Evolutionary conservation across 2,329 filamentous ascomycete species (phyloP).

Genomic region (Fusarium dlaminii): DNA sequence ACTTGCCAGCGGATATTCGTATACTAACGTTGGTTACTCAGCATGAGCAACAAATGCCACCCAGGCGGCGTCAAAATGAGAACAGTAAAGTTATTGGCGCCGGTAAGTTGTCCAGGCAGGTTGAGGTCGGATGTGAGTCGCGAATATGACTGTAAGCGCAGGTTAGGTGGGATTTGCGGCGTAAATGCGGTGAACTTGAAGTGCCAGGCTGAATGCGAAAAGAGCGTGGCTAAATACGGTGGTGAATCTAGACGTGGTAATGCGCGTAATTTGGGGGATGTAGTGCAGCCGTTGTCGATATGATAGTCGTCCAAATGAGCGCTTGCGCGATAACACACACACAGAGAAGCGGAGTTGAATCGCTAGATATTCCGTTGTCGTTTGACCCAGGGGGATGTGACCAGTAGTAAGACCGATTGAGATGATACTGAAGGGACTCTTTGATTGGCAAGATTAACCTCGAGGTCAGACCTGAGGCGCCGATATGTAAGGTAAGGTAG

Average conservation of each 20-base stretch:
- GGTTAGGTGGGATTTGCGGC: constrained; percentile 23
- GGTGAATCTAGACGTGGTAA: constrained; percentile 13
- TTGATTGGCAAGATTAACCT: constrained; percentile 20
- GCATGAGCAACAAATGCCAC: constrained; percentile 1
- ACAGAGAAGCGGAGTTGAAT: constrained; percentile 19
- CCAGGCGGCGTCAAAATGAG: not conserved
- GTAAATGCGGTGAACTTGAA: constrained; percentile 27
- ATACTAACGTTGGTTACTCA: constrained; percentile 6
- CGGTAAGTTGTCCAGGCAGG: not conserved
- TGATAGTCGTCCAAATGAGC: not conserved
- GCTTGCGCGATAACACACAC: constrained; percentile 30
- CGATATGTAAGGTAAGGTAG: not conserved
- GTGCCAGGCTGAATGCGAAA: constrained; percentile 16
- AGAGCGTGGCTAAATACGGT: constrained; percentile 11
- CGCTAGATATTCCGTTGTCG: constrained; percentile 14
- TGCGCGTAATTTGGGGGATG: constrained; percentile 13
- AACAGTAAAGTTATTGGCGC: not conserved
- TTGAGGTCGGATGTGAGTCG: constrained; percentile 12
- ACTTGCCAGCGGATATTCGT: constrained; percentile 6
- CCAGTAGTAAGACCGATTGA: constrained; percentile 28
- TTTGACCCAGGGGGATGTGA: constrained; percentile 20
- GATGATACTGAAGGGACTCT: constrained; percentile 2
- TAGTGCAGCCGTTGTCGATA: constrained; percentile 25
- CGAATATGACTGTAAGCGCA: constrained; percentile 19
- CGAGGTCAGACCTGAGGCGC: constrained; percentile 21